These are phyloP conservation scores for Neonectria coccinea DNA, from an alignment of 2,329 filamentous ascomycete genomes.

Conservation along the genomic window DNA sequence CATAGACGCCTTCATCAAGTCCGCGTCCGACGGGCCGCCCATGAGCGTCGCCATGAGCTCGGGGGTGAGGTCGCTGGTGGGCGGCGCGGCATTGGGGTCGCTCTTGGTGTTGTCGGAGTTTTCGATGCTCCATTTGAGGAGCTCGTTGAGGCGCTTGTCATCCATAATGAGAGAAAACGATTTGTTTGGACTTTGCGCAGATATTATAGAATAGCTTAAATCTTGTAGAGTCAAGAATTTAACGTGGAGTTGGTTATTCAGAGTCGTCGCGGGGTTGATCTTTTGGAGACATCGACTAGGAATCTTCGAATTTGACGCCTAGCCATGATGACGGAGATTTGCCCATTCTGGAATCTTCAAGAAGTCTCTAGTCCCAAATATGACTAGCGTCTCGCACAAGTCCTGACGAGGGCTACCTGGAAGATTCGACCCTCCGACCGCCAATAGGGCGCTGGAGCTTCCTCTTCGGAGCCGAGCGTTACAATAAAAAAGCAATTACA, in stretches of 20 bases:
- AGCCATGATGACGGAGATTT: conserved; percentile 41
- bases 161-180: conserved; percentile 51
- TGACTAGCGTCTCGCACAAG: conserved; percentile 42
- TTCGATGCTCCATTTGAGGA: conserved; percentile 81
- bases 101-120: conserved; percentile 54
- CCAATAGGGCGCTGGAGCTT: conserved; percentile 16
- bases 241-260: not conserved
- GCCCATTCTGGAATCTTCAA: conserved; percentile 58
- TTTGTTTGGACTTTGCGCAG: conserved; percentile 1
- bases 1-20: conserved; percentile 91
- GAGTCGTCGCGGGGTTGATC: conserved; percentile 22
- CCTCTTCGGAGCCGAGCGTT: not conserved
- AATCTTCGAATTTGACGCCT: conserved; percentile 26
- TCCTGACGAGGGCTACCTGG: conserved; percentile 12
- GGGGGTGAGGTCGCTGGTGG: conserved; percentile 67
- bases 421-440: conserved; percentile 36
- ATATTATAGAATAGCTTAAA: not conserved
- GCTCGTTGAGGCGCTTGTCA: conserved; percentile 74
- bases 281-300: conserved; percentile 26
- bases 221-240: not conserved
- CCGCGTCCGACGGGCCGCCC: conserved; percentile 88
- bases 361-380: conserved; percentile 46
- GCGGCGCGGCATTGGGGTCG: conserved; percentile 48
- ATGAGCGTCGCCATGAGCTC: conserved; percentile 81
- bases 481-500: conserved; percentile 6